Conservation (phyloP, 148 eudicot genomes). For the Spergularia bocconei region DNA sequence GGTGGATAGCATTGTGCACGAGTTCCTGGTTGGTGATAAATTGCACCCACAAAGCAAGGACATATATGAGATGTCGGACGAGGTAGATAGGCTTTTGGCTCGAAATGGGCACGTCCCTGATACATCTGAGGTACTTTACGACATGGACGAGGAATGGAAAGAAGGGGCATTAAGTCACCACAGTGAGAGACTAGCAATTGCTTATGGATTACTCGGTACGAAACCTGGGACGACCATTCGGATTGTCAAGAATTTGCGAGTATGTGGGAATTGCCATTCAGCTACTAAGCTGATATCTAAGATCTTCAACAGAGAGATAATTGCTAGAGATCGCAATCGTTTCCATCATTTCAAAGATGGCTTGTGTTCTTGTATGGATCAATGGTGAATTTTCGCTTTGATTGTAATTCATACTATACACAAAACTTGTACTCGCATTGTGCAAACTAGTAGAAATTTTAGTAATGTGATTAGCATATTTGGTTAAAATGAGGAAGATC, state of each 20-base stretch:
- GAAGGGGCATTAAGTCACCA: slow-evolving; percentile 46
- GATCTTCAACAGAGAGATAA: slow-evolving; percentile 43
- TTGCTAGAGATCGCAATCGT: slow-evolving; percentile 49
- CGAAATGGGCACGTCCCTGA: slow-evolving; percentile 41
- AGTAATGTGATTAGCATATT: too few relatives aligned
- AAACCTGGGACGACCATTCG: slow-evolving; percentile 49
- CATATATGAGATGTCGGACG: slow-evolving; percentile 51
- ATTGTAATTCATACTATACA: neutral
- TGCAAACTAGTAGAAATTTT: too few relatives aligned
- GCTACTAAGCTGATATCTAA: slow-evolving; percentile 47
- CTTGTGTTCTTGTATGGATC: slow-evolving; percentile 47
- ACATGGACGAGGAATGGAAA: slow-evolving; percentile 46
- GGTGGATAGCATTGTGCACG: slow-evolving; percentile 46
- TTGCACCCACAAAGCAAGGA: slow-evolving; percentile 41
- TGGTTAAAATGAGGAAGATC: too few relatives aligned
- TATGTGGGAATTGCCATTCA: slow-evolving; percentile 52
- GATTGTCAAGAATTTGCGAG: slow-evolving; percentile 48
- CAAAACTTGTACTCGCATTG: too few relatives aligned
- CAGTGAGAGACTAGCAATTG: slow-evolving; percentile 51
- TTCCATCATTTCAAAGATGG: slow-evolving; percentile 60
- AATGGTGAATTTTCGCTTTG: slow-evolving; percentile 33
- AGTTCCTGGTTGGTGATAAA: slow-evolving; percentile 54
- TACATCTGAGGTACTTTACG: slow-evolving; percentile 46
- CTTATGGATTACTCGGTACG: slow-evolving; percentile 51
- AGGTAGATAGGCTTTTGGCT: slow-evolving; percentile 34